These are phyloP conservation scores for Lachnellula subtilissima DNA, from an alignment of 2,329 filamentous ascomycete genomes.

Conservation along the genomic window DNA sequence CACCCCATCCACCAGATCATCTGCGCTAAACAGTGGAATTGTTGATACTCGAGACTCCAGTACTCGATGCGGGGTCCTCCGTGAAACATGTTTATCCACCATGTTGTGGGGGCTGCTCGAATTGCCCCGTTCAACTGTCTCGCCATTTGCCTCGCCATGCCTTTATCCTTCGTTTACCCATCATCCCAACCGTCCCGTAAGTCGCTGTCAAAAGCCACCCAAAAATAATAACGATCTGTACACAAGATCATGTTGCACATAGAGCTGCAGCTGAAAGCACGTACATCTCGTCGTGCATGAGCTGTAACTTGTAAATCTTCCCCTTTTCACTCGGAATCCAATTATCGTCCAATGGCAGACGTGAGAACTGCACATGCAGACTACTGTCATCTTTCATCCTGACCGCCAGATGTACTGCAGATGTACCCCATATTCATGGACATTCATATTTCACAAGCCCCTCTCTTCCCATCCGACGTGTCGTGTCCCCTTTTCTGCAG, in stretches of 20 bases:
- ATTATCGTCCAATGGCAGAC: slow-evolving; percentile 13
- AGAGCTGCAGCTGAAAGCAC: neutral
- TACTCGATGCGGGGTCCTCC: slow-evolving; percentile 9
- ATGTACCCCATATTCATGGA: slow-evolving; percentile 23
- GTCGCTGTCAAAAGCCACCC: no score
- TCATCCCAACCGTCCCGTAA: no score
- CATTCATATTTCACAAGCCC: slow-evolving; percentile 4
- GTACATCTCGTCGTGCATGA: neutral
- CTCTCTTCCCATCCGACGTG: slow-evolving; percentile 15
- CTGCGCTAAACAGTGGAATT: no score
- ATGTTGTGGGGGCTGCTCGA: slow-evolving; percentile 7
- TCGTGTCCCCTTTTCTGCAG: slow-evolving; percentile 14
- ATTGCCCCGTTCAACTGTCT: no score
- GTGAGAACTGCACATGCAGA: slow-evolving; percentile 4
- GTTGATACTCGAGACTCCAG: no score
- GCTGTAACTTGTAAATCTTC: slow-evolving; percentile 1
- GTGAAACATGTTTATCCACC: slow-evolving; percentile 13
- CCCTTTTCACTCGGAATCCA: slow-evolving; percentile 5
- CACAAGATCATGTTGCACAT: neutral
- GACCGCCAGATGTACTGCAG: slow-evolving; percentile 26
- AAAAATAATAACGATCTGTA: no score
- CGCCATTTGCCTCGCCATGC: no score
- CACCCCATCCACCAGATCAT: no score
- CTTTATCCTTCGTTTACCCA: no score
- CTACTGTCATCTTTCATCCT: slow-evolving; percentile 11